A percentile compares a stretch with the other conserved stretches of the same genome.
These are phyloP conservation scores for Fusarium piperis DNA, from an alignment of 2,329 filamentous ascomycete species.

Conservation along the genomic window DNA sequence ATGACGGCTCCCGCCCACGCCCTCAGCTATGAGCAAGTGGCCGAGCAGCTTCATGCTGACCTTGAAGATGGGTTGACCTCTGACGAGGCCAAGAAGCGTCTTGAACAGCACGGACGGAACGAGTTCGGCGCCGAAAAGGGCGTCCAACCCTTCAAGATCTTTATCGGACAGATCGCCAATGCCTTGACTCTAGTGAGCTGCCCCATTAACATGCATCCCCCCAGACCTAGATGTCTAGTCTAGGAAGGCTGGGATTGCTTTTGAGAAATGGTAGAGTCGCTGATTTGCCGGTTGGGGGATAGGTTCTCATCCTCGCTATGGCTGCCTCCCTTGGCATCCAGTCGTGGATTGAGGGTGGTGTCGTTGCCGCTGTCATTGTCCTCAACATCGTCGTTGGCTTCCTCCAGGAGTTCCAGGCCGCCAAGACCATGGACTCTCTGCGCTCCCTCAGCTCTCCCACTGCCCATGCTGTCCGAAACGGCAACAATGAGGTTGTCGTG, in stretches of 20 bases:
- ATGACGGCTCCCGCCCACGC: constrained; percentile 38
- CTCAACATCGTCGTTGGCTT: constrained; percentile 67
- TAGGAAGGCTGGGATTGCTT: background rate
- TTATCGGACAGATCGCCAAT: constrained; percentile 73
- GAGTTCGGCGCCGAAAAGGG: constrained; percentile 69
- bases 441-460: constrained; percentile 56
- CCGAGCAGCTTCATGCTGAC: constrained; percentile 22
- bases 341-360: constrained; percentile 69
- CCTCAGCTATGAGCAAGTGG: constrained; percentile 28
- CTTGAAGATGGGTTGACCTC: constrained; percentile 25
- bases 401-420: constrained; percentile 57
- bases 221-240: background rate
- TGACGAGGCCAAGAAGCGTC: constrained; percentile 56
- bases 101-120: constrained; percentile 68
- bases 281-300: constrained; percentile 28
- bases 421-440: constrained; percentile 61
- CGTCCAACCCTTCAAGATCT: constrained; percentile 70
- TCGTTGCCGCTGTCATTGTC: constrained; percentile 65
- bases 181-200: constrained; percentile 70
- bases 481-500: constrained; percentile 50
- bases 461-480: constrained; percentile 55
- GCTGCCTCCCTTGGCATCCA: constrained; percentile 65
- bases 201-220: constrained; percentile 2
- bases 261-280: constrained; percentile 25
- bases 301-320: constrained; percentile 67